Conservation (phyloP, 2,329 filamentous ascomycete species). For the Chalaropsis ovoidea region DNA sequence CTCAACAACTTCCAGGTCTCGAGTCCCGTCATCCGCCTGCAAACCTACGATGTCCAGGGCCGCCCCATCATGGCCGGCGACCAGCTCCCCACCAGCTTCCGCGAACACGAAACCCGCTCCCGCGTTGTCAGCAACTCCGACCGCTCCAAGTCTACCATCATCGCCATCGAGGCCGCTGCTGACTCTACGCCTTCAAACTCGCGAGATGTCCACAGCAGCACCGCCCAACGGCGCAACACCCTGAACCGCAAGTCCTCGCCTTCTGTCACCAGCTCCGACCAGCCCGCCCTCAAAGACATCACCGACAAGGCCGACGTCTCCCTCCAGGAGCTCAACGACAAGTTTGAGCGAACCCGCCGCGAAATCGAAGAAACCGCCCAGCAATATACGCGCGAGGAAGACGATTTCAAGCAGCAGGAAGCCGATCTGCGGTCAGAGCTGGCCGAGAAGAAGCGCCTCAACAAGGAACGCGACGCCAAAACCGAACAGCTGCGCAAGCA, state of each 20-base stretch:
- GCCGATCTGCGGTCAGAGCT: conserved; percentile 65
- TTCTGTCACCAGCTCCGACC: conserved; percentile 50
- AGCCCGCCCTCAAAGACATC: conserved; percentile 35
- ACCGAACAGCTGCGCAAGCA: conserved; percentile 76
- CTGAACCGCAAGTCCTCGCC: conserved; percentile 68
- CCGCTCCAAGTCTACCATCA: conserved; percentile 42
- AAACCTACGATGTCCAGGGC: conserved; percentile 60
- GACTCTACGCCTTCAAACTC: conserved; percentile 11
- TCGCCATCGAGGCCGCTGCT: conserved; percentile 48
- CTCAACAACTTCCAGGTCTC: conserved; percentile 86
- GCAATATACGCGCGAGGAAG: conserved; percentile 60
- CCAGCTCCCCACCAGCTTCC: conserved; percentile 47
- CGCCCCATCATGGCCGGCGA: conserved; percentile 50
- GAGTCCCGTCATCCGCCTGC: conserved; percentile 72
- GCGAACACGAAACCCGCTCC: conserved; percentile 41
- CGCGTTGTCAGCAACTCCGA: conserved; percentile 35
- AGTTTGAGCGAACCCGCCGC: conserved; percentile 66
- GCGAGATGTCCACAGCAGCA: conserved; percentile 17
- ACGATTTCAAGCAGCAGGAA: conserved; percentile 56
- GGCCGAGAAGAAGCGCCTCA: conserved; percentile 62
- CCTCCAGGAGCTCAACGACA: conserved; percentile 68
- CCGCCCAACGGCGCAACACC: conserved; percentile 41
- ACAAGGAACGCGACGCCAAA: conserved; percentile 84
- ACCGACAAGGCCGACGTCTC: conserved; percentile 52
- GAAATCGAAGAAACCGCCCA: conserved; percentile 72